Conservation (phyloP, 2,329 filamentous ascomycete species). For the Sporothrix luriei region DNA sequence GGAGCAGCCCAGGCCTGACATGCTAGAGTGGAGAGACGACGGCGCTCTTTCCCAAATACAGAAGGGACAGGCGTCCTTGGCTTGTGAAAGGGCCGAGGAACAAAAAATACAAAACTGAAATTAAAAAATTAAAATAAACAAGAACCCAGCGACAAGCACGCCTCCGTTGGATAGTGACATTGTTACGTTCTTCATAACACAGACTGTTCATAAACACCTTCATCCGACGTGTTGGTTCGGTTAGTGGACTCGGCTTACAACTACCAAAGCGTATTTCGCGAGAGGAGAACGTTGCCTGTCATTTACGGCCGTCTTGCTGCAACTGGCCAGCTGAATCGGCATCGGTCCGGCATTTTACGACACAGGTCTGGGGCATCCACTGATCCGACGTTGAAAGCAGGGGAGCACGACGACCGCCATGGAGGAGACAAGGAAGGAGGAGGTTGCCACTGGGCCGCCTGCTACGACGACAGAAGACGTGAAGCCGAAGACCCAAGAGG, state of each 20-base stretch:
- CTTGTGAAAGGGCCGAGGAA: conserved; percentile 33
- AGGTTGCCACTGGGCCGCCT: background rate
- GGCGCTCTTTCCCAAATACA: conserved; percentile 24
- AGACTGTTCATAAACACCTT: background rate
- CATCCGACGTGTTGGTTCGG: background rate
- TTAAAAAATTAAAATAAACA: conserved; percentile 15
- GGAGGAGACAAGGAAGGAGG: conserved; percentile 15
- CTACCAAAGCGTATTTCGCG: conserved; percentile 10
- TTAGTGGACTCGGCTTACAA: background rate
- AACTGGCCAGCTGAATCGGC: background rate
- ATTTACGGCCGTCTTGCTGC: background rate
- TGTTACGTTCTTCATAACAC: background rate
- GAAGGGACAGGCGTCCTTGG: background rate
- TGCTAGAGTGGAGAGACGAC: conserved; percentile 14
- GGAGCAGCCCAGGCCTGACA: background rate
- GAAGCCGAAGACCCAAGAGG: background rate
- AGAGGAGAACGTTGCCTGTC: background rate
- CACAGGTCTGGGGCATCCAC: too few relatives aligned
- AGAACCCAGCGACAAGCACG: background rate
- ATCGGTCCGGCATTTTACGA: background rate
- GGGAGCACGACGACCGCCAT: background rate
- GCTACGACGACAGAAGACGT: background rate
- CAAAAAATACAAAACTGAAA: conserved; percentile 1
- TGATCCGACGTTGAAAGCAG: background rate
- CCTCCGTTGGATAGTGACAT: background rate